Evolutionary conservation across 2,329 filamentous ascomycete genomes (phyloP), one percentile per base, ranked within the genome.

Genomic region (Ilyonectria robusta): DNA sequence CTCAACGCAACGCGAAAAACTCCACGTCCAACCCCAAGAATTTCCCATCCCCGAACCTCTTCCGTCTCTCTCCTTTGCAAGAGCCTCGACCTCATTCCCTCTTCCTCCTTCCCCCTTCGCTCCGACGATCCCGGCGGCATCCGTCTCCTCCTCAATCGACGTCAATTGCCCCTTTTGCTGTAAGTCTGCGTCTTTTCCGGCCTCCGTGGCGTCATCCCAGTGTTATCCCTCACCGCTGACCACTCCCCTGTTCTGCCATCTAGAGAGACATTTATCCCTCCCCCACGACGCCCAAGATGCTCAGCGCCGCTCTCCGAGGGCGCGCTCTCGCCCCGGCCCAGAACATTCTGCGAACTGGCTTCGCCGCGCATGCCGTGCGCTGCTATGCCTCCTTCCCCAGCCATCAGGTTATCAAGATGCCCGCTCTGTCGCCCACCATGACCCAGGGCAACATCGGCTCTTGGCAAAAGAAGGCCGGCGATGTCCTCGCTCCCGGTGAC

Each of bases 381-480:
- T 89, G 84, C 83, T 90, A 88, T 86, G 96, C 88, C 75, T 97
- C 95, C 56, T 98, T 94, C 86, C 97, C 96, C 74, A 91, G 94
- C 75, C 96, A 99, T 86, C 95, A 93, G 75, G 87, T 99, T 83
- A 92, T 99, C 86, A 96, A 91, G 87, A 99, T 99, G 96, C 96
- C 96, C 73, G 96, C 96, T 66, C 88, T 99, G 78, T 99, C 96
- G 70, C 96, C 96, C 62, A 99, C 96, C 76, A 99, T 99, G 96
- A 95, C 93, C 71, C 88, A 93, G 70, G 96, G 96, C 81, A 97
- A 97, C 86, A 97, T 99, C 83, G 97, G 96, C 77, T 86, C 91
- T 72, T 99, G 96, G 96, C 94, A 98, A 87, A 99, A 98, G 90
- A 97, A 98, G 87, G 88, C 91, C 74, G 96, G 96, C 80, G 96